Conservation (phyloP, 768 basidiomycete species). For the Xerocomellus intermedius region DNA sequence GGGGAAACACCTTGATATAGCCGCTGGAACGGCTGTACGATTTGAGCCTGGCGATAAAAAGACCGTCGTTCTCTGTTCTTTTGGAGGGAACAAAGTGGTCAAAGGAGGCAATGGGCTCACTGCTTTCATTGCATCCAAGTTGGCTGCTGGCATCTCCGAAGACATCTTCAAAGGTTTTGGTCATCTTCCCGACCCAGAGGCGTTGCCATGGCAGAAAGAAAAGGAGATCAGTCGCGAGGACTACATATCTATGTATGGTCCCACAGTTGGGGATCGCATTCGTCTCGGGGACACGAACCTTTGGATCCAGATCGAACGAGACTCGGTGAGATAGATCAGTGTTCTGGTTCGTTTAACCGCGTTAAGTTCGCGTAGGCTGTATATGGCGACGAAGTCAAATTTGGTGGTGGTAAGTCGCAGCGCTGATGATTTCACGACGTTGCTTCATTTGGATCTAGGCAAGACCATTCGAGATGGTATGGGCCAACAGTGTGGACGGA, state of each 20-base stretch:
- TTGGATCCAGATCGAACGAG: conserved; percentile 91
- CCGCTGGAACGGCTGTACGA: conserved; percentile 92
- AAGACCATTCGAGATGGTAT: conserved; percentile 96
- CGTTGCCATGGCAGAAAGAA: conserved; percentile 47
- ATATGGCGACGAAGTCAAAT: conserved; percentile 97
- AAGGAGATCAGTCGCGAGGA: conserved; percentile 63
- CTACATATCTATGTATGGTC: conserved; percentile 95
- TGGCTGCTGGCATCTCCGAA: conserved; percentile 37
- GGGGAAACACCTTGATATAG: conserved; percentile 85
- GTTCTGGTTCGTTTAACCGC: background rate
- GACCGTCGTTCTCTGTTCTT: conserved; percentile 76
- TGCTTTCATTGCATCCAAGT: conserved; percentile 43
- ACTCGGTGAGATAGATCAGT: conserved; percentile 49
- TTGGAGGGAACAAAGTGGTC: conserved; percentile 69
- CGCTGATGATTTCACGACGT: background rate
- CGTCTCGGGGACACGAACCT: conserved; percentile 85
- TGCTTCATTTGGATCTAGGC: conserved; percentile 42
- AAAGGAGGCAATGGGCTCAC: conserved; percentile 77
- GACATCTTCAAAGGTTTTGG: conserved; percentile 52
- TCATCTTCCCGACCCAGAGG: conserved; percentile 67
- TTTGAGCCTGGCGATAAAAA: conserved; percentile 94
- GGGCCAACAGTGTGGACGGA: conserved; percentile 83
- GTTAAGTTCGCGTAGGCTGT: conserved; percentile 50
- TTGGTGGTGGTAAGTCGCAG: conserved; percentile 74
- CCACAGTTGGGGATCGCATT: conserved; percentile 87